A percentile compares a stretch with the other conserved stretches of the same genome.
phyloP scores from a whole-genome alignment of 352 stramenopile species.

The Phytophthora ohioensis region DNA sequence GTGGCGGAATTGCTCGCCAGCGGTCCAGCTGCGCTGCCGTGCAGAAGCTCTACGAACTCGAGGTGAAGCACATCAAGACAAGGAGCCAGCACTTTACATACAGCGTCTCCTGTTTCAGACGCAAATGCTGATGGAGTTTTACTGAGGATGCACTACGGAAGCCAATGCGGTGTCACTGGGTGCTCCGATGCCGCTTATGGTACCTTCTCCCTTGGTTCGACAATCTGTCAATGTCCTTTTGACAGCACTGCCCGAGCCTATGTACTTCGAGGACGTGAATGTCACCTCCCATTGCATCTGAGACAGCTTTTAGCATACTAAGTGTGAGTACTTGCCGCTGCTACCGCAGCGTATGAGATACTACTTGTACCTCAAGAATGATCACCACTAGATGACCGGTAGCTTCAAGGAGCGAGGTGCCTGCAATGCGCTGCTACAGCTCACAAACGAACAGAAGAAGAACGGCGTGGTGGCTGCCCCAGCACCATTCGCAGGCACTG shows the following conservation, averaged over 20 bases:
- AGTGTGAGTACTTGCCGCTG: slow-evolving; percentile 92
- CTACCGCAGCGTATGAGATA: slow-evolving; percentile 92
- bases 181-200: slow-evolving; percentile 25
- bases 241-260: slow-evolving; percentile 40
- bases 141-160: slow-evolving; percentile 15
- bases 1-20: slow-evolving; percentile 23
- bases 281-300: slow-evolving; percentile 94
- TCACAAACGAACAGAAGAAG: slow-evolving; percentile 87
- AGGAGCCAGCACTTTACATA: slow-evolving; percentile 35
- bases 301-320: slow-evolving; percentile 90
- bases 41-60: slow-evolving; percentile 27
- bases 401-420: slow-evolving; percentile 98
- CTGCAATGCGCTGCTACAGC: slow-evolving; percentile 94
- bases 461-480: slow-evolving; percentile 89
- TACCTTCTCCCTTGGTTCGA: slow-evolving; percentile 5
- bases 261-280: slow-evolving; percentile 95
- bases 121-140: slow-evolving; percentile 16
- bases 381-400: slow-evolving; percentile 94
- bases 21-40: too few species aligned
- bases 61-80: slow-evolving; percentile 69
- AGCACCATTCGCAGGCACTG: slow-evolving; percentile 96
- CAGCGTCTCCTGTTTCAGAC: slow-evolving; percentile 36
- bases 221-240: slow-evolving; percentile 10
- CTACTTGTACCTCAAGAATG: slow-evolving; percentile 97
- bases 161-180: slow-evolving; percentile 21